Conservation (phyloP, 495 filamentous ascomycete genomes). For the Cenococcum geophilum region DNA sequence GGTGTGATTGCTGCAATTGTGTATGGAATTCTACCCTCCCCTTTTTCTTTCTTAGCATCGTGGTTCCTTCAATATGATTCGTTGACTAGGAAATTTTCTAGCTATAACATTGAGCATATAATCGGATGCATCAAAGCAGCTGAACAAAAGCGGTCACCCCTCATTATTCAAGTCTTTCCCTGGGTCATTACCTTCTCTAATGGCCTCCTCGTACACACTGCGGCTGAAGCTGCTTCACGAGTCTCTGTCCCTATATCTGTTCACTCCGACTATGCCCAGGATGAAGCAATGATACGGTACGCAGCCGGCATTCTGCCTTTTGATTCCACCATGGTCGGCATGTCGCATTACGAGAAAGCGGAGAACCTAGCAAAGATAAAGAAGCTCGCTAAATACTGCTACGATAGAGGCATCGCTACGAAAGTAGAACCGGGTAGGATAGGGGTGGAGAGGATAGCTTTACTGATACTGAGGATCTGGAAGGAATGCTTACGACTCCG, state of each 20-base stretch:
- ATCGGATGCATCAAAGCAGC: conserved; percentile 18
- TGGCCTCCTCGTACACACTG: conserved; percentile 24
- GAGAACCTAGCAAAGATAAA: conserved; percentile 32
- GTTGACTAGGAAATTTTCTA: not conserved
- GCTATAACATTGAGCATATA: conserved; percentile 28
- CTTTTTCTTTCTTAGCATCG: not conserved
- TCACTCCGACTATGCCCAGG: conserved; percentile 30
- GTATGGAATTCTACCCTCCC: not conserved
- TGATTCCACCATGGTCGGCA: conserved; percentile 34
- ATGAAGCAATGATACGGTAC: conserved; percentile 24
- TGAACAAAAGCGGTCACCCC: conserved; percentile 15
- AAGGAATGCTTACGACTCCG: conserved; percentile 30
- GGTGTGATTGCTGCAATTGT: conserved; percentile 14
- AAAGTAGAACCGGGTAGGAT: conserved; percentile 34
- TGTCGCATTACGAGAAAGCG: conserved; percentile 33
- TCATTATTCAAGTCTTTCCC: conserved; percentile 24
- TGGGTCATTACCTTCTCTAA: conserved; percentile 21
- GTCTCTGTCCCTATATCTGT: conserved; percentile 28
- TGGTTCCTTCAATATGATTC: not conserved
- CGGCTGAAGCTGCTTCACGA: conserved; percentile 23
- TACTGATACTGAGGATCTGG: conserved; percentile 29
- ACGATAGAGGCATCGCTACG: conserved; percentile 31
- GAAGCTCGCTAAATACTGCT: conserved; percentile 26
- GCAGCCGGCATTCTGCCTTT: conserved; percentile 24
- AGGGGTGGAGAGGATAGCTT: conserved; percentile 33